Percentiles rank a stretch among this genome's conserved stretches.
Conservation (phyloP, 2,329 filamentous ascomycete genomes). For the Zasmidium angulare region DNA sequence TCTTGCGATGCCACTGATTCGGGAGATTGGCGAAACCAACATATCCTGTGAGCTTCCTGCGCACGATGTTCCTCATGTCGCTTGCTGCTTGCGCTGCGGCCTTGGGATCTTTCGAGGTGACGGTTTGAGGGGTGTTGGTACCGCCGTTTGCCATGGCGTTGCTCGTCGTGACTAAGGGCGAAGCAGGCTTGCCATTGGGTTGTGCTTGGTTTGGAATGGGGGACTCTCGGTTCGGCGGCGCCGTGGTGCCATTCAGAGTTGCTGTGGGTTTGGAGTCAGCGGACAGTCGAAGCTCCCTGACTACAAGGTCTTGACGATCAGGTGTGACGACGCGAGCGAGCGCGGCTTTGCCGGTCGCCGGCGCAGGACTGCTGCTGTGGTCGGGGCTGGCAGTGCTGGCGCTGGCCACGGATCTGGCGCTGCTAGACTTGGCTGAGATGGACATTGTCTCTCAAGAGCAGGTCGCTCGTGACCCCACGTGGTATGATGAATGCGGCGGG, state of each 20-base stretch:
- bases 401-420: constrained; percentile 8
- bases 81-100: constrained; percentile 49
- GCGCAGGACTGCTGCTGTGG: constrained; percentile 16
- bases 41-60: constrained; percentile 96
- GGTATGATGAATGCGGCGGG: constrained; percentile 16
- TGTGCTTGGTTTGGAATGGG: constrained; percentile 42
- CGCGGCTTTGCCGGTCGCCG: constrained; percentile 21
- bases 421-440: constrained; percentile 6
- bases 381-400: constrained; percentile 12
- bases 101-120: constrained; percentile 66
- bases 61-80: constrained; percentile 87
- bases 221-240: constrained; percentile 48
- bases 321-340: constrained; percentile 24
- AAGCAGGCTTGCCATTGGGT: constrained; percentile 53
- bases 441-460: constrained; percentile 11
- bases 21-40: constrained; percentile 98
- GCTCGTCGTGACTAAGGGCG: constrained; percentile 59
- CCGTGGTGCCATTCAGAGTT: constrained; percentile 44
- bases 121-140: constrained; percentile 54
- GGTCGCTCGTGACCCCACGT: constrained; percentile 20
- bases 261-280: constrained; percentile 35
- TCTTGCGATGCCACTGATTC: constrained; percentile 99
- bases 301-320: constrained; percentile 23
- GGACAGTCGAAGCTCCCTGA: constrained; percentile 15
- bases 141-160: constrained; percentile 56